A percentile compares a stretch with the other conserved stretches of the same genome.
Conservation (phyloP, 2,329 filamentous ascomycete species). For the Stachybotrys chlorohalonatus region DNA sequence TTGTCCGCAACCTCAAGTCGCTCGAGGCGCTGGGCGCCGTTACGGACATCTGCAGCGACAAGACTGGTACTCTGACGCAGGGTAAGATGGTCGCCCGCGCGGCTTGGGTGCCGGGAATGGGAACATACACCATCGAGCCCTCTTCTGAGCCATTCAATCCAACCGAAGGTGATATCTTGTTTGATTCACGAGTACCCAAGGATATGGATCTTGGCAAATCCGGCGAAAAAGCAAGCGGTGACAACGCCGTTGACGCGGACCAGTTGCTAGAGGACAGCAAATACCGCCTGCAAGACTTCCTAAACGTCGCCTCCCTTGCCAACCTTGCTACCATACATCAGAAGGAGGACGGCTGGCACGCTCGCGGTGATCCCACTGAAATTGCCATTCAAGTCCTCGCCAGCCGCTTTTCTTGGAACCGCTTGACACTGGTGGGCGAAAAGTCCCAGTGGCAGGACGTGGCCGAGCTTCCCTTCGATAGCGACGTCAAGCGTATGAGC, state of each 20-base stretch:
- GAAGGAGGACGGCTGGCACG: constrained; percentile 42
- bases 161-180: constrained; percentile 36
- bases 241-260: constrained; percentile 13
- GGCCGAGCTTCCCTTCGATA: constrained; percentile 63
- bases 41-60: constrained; percentile 45
- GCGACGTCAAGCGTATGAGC: constrained; percentile 66
- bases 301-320: constrained; percentile 49
- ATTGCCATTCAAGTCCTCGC: constrained; percentile 67
- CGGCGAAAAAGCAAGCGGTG: constrained; percentile 11
- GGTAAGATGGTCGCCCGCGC: constrained; percentile 56
- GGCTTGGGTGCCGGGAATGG: constrained; percentile 48
- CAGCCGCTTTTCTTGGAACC: constrained; percentile 54
- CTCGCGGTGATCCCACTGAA: constrained; percentile 58
- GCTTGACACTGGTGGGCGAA: constrained; percentile 39
- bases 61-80: constrained; percentile 52
- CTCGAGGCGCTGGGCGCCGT: constrained; percentile 54
- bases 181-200: constrained; percentile 25
- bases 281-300: constrained; percentile 37
- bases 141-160: constrained; percentile 50
- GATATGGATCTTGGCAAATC: constrained; percentile 28
- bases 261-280: constrained; percentile 32
- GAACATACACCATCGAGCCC: constrained; percentile 48
- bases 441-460: constrained; percentile 44
- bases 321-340: constrained; percentile 42
- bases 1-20: constrained; percentile 41